Base-by-base conservation (phyloP, 164 flowering plant species). In the Kingdonia uniflora region DNA sequence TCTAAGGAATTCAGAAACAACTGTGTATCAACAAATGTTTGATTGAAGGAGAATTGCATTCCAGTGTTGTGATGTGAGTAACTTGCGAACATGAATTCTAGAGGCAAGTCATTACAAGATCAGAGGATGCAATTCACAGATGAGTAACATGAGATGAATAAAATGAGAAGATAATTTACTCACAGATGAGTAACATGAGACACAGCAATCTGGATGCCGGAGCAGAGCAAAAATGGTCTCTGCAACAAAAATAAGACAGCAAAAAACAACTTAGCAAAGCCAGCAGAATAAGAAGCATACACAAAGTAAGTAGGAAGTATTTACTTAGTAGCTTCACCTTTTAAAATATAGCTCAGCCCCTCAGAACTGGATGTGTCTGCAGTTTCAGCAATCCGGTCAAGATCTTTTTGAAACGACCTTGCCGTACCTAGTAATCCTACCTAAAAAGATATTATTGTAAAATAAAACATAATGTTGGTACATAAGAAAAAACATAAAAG, bases 161-260 rank as follows among this genome's bases (percentile, higher is more conserved):
- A 35, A 29, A 29, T 29, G 8, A 3, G 35, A 29, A 29, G n/a
- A n/a, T n/a, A 29, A 29, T 56, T 48, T 6, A 76, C 96, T 84
- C 78, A 92, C 96, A 47, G 80, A 82, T 70, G 98, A 82, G 69
- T 92, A 85, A 55, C 79, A 90, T 23, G 98, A 92, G 60, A 92
- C 85, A 80, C 96, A 88, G 69, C 69, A 88, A 72, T 88, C 95
- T 40, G 95, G 95, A 70, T 88, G 87, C 38, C 98, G 84, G 57
- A 92, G 95, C 76, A 92, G 72, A 58, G 95, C 84, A 56, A 88
- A 66, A 19, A 76, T 71, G 48, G 95, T 84, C 71, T 92, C 98
- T 88, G 94, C 75, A 82, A 58, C 21, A 25, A 65, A 37, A 39
- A 29, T 29, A 29, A 42, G 19, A 51, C 37, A 16, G 21, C n/a